Evolutionary conservation across 2,329 filamentous ascomycete genomes (phyloP), one percentile per base, ranked within the genome.

Genomic region (Diaporthe vaccinii): DNA sequence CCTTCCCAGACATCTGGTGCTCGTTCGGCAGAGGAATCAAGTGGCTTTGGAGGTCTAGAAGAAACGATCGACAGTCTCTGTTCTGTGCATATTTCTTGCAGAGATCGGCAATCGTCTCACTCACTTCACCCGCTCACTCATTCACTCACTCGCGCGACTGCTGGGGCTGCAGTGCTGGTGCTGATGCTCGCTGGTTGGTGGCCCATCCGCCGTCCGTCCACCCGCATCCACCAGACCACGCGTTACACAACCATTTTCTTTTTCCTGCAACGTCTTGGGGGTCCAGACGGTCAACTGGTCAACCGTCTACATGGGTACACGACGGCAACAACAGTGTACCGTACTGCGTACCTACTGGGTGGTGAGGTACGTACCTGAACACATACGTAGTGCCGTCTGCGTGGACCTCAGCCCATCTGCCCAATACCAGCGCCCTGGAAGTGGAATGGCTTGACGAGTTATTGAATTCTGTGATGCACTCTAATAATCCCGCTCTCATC

Each of bases 11-110:
- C 58, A 68, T 49, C 31, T 25, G 55, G 39, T 46, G 44, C 68
- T 46, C 68, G 53, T 46, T 62, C 70, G 57, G 57, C 69, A 61
- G 57, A 72, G 57, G 70, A 62, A 58, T 62, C 46, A 41, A 31
- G 57, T 39, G 70, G 70, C 70, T 73, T 41, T 49, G 49, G 44
- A 39, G 70, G 74, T 70, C 74, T 74, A 74, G 74, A 75, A 74
- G 55, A 31, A 74, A 9, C 14, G 74, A 75, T 75, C 74, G 74
- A 58, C 74, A 41, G 70, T 25, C 25, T 73, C 41, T 65, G 34
- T 53, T 12, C 44, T 62, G 70, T 53, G 34, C 46, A 44, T 53
- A 62, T 73, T 65, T 65, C 58, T 44, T 73, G 58, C 70, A 65
- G 58, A 39, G 70, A 73, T 73, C 70, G 58, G 59, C 70, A 44